phyloP scores from a whole-genome alignment of 768 basidiomycete genomes.

The Leucogyrophana mollusca region DNA sequence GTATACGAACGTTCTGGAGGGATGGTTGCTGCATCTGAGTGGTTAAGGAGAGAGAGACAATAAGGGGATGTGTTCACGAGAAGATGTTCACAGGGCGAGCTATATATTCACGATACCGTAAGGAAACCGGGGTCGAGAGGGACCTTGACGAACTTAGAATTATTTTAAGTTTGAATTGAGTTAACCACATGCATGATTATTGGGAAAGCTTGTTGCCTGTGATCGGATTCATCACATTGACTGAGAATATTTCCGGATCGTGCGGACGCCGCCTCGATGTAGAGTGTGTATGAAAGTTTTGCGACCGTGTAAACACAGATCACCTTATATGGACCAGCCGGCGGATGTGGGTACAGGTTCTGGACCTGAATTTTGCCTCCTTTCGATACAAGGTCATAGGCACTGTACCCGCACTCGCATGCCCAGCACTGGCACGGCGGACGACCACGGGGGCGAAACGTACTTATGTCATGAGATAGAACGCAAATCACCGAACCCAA shows the following conservation, averaged over 20 bases:
- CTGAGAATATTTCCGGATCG: slow-evolving; percentile 13
- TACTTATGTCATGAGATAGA: not conserved
- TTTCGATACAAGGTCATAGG: slow-evolving; percentile 1
- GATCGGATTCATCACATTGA: slow-evolving; percentile 21
- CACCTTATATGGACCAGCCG: slow-evolving; percentile 4
- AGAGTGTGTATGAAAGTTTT: slow-evolving; percentile 5
- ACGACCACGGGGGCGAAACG: not conserved
- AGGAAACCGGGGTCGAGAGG: slow-evolving; percentile 20
- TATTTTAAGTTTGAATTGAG: slow-evolving; percentile 64
- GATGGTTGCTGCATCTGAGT: slow-evolving; percentile 73
- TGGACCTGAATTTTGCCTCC: slow-evolving; percentile 1
- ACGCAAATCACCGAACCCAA: slow-evolving; percentile 9
- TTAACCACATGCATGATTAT: slow-evolving; percentile 31
- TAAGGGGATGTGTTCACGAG: slow-evolving; percentile 34
- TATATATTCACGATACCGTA: slow-evolving; percentile 35
- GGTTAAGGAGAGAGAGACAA: slow-evolving; percentile 17
- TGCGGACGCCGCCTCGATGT: slow-evolving; percentile 14
- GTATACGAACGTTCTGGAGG: slow-evolving; percentile 71
- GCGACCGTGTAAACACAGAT: slow-evolving; percentile 2
- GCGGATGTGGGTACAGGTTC: slow-evolving; percentile 1
- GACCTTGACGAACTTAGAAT: slow-evolving; percentile 20
- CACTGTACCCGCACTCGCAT: too few relatives aligned
- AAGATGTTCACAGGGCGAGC: slow-evolving; percentile 22
- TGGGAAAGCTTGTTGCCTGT: slow-evolving; percentile 13
- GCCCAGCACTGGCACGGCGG: too few relatives aligned